A percentile compares a stretch with the other conserved stretches of the same genome.
These are phyloP conservation scores for Metschnikowia baotianmanensis DNA, from an alignment of 805 yeast species.

Conservation along the genomic window DNA sequence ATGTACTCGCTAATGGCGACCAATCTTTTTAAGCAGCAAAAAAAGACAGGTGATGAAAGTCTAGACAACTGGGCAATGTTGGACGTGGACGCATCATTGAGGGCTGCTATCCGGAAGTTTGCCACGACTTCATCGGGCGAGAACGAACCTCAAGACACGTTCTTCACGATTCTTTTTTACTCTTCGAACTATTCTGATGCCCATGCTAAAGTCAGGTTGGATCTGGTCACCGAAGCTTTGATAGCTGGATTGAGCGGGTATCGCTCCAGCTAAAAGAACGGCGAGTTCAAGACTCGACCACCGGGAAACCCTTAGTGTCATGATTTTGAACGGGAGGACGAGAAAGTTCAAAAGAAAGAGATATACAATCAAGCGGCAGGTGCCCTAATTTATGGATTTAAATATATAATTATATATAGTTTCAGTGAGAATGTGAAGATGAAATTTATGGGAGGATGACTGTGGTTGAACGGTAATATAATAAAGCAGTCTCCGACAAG, in stretches of 20 bases:
- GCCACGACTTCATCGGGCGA: slow-evolving; percentile 12
- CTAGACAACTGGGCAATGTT: slow-evolving; percentile 28
- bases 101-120: slow-evolving; percentile 27
- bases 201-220: slow-evolving; percentile 36
- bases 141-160: slow-evolving; percentile 6
- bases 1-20: slow-evolving; percentile 37
- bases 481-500: too few species aligned
- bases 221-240: slow-evolving; percentile 29
- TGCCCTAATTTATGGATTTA: background rate
- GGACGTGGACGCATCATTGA: slow-evolving; percentile 29
- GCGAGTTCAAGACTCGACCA: background rate
- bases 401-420: background rate
- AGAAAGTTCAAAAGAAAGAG: too few species aligned
- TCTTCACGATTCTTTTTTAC: slow-evolving; percentile 28
- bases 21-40: slow-evolving; percentile 24
- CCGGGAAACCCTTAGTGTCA: too few species aligned
- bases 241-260: slow-evolving; percentile 36
- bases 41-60: slow-evolving; percentile 12
- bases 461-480: too few species aligned
- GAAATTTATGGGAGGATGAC: background rate
- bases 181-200: slow-evolving; percentile 26
- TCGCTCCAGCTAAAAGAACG: slow-evolving; percentile 7
- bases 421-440: background rate
- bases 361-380: too few species aligned
- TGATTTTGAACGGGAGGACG: background rate